These are phyloP conservation scores for Ballota nigra DNA, from an alignment of 257 asterid species.

Conservation along the genomic window DNA sequence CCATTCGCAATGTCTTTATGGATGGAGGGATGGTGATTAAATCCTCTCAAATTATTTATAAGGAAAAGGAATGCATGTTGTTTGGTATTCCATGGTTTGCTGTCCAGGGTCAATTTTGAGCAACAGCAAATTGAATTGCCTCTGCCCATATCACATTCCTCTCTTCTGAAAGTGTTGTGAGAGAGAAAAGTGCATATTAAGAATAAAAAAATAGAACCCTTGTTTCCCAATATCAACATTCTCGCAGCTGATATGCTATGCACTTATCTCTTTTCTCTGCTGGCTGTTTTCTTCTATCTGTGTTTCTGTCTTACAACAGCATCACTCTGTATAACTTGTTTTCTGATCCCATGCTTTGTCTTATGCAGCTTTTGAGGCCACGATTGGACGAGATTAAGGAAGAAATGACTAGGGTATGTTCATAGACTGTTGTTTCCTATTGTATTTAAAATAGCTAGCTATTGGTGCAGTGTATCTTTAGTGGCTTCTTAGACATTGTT, in stretches of 20 bases:
- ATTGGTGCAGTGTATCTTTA: background rate
- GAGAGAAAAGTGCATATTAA: background rate
- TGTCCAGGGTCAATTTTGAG: background rate
- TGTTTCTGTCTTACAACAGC: background rate
- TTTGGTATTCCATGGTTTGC: background rate
- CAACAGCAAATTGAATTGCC: background rate
- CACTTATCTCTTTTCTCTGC: background rate
- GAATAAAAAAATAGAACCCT: too few relatives aligned
- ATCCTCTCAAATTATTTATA: background rate
- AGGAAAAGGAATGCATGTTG: background rate
- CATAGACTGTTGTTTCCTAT: conserved; percentile 19
- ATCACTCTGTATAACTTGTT: background rate
- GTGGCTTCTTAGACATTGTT: background rate
- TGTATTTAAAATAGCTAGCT: background rate
- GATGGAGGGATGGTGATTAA: background rate
- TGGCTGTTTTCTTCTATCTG: background rate
- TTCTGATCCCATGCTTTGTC: conserved; percentile 10
- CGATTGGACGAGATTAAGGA: conserved; percentile 64
- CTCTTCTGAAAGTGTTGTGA: background rate
- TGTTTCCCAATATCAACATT: background rate
- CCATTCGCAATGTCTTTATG: background rate
- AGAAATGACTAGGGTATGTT: conserved; percentile 68
- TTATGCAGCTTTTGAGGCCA: conserved; percentile 77
- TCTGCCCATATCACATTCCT: background rate
- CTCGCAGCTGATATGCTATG: background rate